Percentiles rank a stretch among this genome's conserved stretches.
These are phyloP conservation scores for Mycosarcoma maydis DNA, from an alignment of 1,284 basidiomycete species.

Conservation along the genomic window DNA sequence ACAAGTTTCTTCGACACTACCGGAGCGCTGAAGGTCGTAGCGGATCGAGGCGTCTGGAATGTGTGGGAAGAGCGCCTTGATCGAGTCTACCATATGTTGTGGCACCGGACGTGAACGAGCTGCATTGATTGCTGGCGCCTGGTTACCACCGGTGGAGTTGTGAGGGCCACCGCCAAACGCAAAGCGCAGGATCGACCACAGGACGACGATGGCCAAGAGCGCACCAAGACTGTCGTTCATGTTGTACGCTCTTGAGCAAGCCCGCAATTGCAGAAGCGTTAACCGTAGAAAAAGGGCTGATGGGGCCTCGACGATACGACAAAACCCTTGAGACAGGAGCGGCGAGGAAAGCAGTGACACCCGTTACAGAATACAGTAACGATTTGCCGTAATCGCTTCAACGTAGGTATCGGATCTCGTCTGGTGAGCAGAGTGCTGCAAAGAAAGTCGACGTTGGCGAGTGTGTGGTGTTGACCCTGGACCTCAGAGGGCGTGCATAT, in stretches of 20 bases:
- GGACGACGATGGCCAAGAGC: constrained; percentile 55
- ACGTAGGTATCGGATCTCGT: too few relatives aligned
- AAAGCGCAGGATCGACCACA: constrained; percentile 59
- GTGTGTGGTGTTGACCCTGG: too few relatives aligned
- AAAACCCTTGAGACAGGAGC: too few relatives aligned
- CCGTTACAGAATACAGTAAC: too few relatives aligned
- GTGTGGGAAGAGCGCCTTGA: constrained; percentile 61
- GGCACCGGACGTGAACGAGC: constrained; percentile 38
- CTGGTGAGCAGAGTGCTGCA: too few relatives aligned
- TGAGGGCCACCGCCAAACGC: constrained; percentile 45
- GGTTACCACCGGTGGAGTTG: constrained; percentile 6
- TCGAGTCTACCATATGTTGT: constrained; percentile 57
- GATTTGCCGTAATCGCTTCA: too few relatives aligned
- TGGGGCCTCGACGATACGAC: too few relatives aligned
- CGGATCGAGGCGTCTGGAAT: constrained; percentile 59
- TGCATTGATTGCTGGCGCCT: constrained; percentile 27
- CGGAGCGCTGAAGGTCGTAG: constrained; percentile 54
- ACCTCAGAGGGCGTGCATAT: too few relatives aligned
- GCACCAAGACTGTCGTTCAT: constrained; percentile 65
- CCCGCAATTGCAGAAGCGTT: too few relatives aligned
- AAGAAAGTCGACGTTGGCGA: neutral
- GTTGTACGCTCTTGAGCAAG: neutral
- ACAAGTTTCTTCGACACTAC: constrained; percentile 58
- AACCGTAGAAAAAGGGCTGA: too few relatives aligned
- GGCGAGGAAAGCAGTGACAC: too few relatives aligned